phyloP scores from a whole-genome alignment of 768 basidiomycete genomes.

The Termitomyces eurrhizus region DNA sequence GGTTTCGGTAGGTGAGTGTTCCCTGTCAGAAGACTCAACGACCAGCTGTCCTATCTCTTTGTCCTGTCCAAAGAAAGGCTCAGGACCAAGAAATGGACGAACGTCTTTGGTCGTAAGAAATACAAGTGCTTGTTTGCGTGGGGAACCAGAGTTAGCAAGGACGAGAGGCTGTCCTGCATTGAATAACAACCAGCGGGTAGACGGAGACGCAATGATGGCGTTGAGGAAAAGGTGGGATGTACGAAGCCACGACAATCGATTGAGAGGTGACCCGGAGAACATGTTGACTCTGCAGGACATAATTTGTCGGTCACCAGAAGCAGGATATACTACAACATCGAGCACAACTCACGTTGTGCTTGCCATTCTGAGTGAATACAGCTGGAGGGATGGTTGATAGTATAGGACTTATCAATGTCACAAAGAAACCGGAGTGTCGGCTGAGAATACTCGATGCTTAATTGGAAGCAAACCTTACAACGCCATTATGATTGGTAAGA shows the following conservation, averaged over 20 bases:
- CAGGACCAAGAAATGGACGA: constrained; percentile 58
- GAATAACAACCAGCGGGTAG: constrained; percentile 78
- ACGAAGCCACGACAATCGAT: constrained; percentile 80
- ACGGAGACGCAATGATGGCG: constrained; percentile 51
- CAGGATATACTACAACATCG: not conserved
- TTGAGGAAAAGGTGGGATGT: constrained; percentile 75
- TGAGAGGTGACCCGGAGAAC: constrained; percentile 65
- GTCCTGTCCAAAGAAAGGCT: constrained; percentile 72
- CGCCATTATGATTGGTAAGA: not conserved
- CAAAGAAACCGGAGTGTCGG: not conserved
- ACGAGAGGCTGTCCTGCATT: constrained; percentile 68
- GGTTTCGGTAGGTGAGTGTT: constrained; percentile 42
- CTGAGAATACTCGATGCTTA: not conserved
- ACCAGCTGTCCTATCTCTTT: constrained; percentile 38
- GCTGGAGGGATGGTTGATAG: not conserved
- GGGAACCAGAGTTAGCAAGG: constrained; percentile 30
- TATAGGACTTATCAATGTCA: not conserved
- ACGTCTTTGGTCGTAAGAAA: constrained; percentile 60
- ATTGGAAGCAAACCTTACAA: not conserved
- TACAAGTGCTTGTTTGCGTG: constrained; percentile 35
- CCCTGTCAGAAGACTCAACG: constrained; percentile 24
- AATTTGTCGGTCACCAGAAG: not conserved
- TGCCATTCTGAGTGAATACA: constrained; percentile 8
- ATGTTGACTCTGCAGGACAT: constrained; percentile 26
- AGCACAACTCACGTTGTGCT: constrained; percentile 12